These are phyloP conservation scores for Saksenaea vasiformis DNA, from an alignment of 371 early-diverging fungal species.

Conservation along the genomic window DNA sequence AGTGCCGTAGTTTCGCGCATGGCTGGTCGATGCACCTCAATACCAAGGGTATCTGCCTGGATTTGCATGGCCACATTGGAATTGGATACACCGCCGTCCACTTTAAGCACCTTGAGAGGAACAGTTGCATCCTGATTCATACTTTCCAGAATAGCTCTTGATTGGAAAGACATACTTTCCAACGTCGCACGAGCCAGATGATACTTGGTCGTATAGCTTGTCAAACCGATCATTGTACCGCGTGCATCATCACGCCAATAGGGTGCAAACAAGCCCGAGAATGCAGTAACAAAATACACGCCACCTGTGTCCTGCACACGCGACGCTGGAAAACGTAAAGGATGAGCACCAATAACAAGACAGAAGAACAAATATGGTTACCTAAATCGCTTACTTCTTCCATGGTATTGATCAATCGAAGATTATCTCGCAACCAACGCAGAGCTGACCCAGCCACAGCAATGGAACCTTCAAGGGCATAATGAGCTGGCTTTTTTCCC, in stretches of 20 bases:
- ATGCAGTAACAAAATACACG: conserved; percentile 93
- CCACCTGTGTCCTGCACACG: conserved; percentile 77
- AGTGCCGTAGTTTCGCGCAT: conserved; percentile 91
- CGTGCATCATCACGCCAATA: conserved; percentile 91
- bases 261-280: conserved; percentile 89
- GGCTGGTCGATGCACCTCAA: conserved; percentile 76
- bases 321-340: conserved; percentile 7
- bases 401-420: conserved; percentile 70
- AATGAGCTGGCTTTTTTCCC: conserved; percentile 67
- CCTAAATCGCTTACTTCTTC: conserved; percentile 60
- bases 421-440: conserved; percentile 85
- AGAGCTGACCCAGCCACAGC: conserved; percentile 91
- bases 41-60: conserved; percentile 81
- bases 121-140: conserved; percentile 77
- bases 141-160: conserved; percentile 80
- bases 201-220: conserved; percentile 76
- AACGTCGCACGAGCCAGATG: conserved; percentile 87
- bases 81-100: conserved; percentile 89
- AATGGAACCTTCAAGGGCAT: conserved; percentile 92
- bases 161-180: conserved; percentile 87
- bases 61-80: conserved; percentile 85
- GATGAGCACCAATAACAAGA: no score
- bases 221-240: conserved; percentile 82
- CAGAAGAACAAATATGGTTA: neutral
- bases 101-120: conserved; percentile 66